Evolutionary conservation across 176 grass and related monocot genomes (phyloP).

Genomic region (Carex scoparia): DNA sequence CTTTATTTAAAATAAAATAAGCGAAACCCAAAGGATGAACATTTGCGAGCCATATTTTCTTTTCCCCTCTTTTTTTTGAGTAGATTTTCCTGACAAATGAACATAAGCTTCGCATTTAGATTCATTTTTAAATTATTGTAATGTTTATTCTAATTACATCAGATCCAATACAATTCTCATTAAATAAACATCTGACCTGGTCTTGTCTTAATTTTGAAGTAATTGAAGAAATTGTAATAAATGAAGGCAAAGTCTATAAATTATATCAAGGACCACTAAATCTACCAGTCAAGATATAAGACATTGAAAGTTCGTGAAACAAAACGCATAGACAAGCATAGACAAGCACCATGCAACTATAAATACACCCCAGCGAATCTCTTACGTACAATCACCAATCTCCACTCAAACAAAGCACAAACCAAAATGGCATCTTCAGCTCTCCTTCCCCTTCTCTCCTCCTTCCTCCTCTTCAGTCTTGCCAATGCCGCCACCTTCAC

Average conservation of each 20-base stretch:
- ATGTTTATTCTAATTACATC: no score
- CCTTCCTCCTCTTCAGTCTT: not conserved
- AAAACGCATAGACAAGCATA: not conserved
- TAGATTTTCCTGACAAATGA: no score
- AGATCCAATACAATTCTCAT: no score
- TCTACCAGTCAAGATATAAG: not conserved
- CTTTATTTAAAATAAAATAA: no score
- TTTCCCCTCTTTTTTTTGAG: no score
- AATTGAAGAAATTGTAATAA: not conserved
- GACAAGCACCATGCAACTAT: not conserved
- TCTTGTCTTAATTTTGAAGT: no score
- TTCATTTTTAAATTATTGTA: no score
- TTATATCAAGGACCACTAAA: not conserved
- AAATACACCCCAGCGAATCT: not conserved
- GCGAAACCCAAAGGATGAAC: no score
- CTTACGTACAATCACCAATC: not conserved
- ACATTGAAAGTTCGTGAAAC: not conserved
- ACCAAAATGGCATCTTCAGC: slow-evolving; percentile 28
- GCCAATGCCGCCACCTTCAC: slow-evolving; percentile 41
- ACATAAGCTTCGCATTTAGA: no score
- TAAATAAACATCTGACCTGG: no score
- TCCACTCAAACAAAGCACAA: not conserved
- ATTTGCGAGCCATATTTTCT: no score
- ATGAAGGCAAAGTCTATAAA: not conserved
- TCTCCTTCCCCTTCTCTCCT: not conserved